Conservation (phyloP, 352 stramenopile genomes). For the Phytophthora rubi region DNA sequence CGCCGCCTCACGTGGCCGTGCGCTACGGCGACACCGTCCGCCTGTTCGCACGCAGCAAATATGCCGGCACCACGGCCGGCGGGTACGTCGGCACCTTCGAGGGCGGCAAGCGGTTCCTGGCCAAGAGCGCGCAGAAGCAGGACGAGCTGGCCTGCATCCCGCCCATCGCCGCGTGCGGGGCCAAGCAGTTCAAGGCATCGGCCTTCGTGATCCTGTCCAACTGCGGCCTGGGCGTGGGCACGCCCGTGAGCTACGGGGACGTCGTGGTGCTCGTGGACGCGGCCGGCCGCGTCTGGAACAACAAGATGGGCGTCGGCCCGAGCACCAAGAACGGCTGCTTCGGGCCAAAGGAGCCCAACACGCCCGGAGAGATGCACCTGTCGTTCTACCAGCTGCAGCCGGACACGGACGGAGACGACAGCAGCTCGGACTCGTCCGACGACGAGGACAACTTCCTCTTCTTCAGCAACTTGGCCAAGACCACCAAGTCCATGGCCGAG, state of each 20-base stretch:
- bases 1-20: constrained; percentile 68
- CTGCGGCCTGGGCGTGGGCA: constrained; percentile 56
- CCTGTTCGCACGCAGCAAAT: constrained; percentile 72
- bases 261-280: constrained; percentile 84
- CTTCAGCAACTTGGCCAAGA: constrained; percentile 63
- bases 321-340: constrained; percentile 86
- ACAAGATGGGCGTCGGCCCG: constrained; percentile 81
- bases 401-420: constrained; percentile 41
- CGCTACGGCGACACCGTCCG: constrained; percentile 76
- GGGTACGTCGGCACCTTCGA: constrained; percentile 82
- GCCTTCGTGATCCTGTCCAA: constrained; percentile 75
- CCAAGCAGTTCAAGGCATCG: constrained; percentile 56
- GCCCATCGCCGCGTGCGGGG: constrained; percentile 47
- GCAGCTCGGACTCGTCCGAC: constrained; percentile 63
- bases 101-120: constrained; percentile 60
- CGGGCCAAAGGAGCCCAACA: constrained; percentile 71
- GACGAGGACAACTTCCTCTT: constrained; percentile 73
- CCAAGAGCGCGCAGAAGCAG: constrained; percentile 71
- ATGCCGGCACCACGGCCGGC: constrained; percentile 33
- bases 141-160: constrained; percentile 70
- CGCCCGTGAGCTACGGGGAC: constrained; percentile 80
- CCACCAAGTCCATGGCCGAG: constrained; percentile 71
- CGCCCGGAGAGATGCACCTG: constrained; percentile 81
- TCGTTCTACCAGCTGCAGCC: constrained; percentile 72
- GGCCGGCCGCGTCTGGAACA: constrained; percentile 79